phyloP scores from a whole-genome alignment of 495 filamentous ascomycete genomes.

The Bathelium albidoporum region DNA sequence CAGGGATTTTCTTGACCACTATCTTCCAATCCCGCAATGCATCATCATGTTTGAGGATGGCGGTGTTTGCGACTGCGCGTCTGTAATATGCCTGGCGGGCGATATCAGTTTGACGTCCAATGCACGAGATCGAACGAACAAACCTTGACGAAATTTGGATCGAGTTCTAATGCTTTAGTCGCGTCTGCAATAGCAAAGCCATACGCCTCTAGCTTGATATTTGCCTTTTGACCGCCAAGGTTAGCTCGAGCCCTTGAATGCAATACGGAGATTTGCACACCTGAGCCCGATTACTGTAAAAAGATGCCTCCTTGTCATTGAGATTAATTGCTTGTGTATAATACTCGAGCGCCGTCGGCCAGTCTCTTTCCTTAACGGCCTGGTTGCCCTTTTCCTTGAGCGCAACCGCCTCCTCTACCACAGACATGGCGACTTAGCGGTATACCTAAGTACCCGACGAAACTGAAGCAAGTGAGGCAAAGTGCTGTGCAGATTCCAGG shows the following conservation, averaged over 20 bases:
- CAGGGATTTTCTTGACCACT: constrained; percentile 75
- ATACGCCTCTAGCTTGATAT: constrained; percentile 92
- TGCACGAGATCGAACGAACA: background rate
- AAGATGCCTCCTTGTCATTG: constrained; percentile 74
- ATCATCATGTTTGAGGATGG: constrained; percentile 76
- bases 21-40: constrained; percentile 88
- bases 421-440: constrained; percentile 30
- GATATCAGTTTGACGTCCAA: constrained; percentile 5
- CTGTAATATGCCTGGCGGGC: constrained; percentile 79
- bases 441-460: background rate
- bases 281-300: constrained; percentile 90
- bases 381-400: constrained; percentile 92
- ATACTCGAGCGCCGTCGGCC: constrained; percentile 70
- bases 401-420: constrained; percentile 57
- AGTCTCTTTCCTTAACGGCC: constrained; percentile 80
- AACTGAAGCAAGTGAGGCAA: background rate
- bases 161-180: constrained; percentile 84
- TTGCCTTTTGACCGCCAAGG: constrained; percentile 43
- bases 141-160: constrained; percentile 81
- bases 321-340: constrained; percentile 86
- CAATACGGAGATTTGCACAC: constrained; percentile 38
- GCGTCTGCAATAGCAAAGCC: constrained; percentile 89
- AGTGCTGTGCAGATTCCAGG: background rate
- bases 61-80: constrained; percentile 79
- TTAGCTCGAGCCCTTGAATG: constrained; percentile 9